phyloP scores from a whole-genome alignment of 192 early-diverging fungal genomes.

The Phycomyces nitens region DNA sequence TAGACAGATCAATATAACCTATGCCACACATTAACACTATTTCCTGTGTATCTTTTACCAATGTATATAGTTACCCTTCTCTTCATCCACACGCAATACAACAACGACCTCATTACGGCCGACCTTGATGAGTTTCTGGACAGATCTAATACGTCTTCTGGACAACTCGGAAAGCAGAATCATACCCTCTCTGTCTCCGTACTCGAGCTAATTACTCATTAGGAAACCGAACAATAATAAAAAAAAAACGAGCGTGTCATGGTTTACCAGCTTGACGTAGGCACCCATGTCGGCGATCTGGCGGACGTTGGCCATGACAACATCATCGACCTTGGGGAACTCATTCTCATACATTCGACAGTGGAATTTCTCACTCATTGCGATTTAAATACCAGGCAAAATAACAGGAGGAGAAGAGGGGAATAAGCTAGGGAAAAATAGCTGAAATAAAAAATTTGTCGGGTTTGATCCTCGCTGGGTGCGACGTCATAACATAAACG shows the following conservation, averaged over 20 bases:
- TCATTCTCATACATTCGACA: conserved; percentile 94
- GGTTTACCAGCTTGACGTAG: conserved; percentile 79
- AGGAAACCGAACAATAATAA: neutral
- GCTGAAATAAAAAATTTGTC: conserved; percentile 3
- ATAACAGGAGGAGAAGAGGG: neutral
- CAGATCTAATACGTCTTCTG: conserved; percentile 90
- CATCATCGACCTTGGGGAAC: conserved; percentile 91
- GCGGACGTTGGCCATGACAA: conserved; percentile 96
- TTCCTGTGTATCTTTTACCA: no score
- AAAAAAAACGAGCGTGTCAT: neutral
- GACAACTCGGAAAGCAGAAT: conserved; percentile 92
- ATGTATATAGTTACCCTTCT: conserved; percentile 66
- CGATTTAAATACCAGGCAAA: neutral
- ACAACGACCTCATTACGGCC: conserved; percentile 91
- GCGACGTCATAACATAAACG: neutral
- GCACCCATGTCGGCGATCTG: conserved; percentile 95
- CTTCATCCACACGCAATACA: conserved; percentile 93
- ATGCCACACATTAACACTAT: neutral
- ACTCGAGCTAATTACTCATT: conserved; percentile 62
- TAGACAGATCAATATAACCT: conserved; percentile 98
- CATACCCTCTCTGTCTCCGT: conserved; percentile 98
- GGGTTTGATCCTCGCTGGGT: neutral
- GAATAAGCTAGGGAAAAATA: neutral
- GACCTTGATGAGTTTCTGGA: conserved; percentile 92
- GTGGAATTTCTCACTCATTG: conserved; percentile 36